These are phyloP conservation scores for Leishmania mexicana DNA, from an alignment of 208 protist species.

Conservation along the genomic window DNA sequence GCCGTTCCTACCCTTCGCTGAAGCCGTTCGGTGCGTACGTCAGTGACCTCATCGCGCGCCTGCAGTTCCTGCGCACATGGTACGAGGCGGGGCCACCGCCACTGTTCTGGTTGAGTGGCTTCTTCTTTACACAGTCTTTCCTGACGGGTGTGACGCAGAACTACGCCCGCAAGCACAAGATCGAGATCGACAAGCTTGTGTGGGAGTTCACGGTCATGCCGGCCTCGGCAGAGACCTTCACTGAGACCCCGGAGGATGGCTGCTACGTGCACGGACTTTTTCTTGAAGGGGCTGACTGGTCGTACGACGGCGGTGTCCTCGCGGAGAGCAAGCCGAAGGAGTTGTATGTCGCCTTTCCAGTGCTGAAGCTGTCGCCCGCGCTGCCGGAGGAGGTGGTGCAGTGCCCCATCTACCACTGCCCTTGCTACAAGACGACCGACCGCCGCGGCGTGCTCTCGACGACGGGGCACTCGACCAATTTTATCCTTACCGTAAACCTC, in stretches of 20 bases:
- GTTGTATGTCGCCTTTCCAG: constrained; percentile 88
- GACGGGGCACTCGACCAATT: constrained; percentile 98
- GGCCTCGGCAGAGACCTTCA: constrained; percentile 34
- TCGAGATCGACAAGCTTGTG: constrained; percentile 97
- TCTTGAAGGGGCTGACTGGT: constrained; percentile 90
- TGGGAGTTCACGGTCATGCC: constrained; percentile 94
- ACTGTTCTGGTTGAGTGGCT: constrained; percentile 96
- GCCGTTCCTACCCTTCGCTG: constrained; percentile 95
- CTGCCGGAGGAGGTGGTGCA: constrained; percentile 56
- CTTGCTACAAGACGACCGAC: constrained; percentile 96
- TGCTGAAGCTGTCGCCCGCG: constrained; percentile 69
- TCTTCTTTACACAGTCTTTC: constrained; percentile 98
- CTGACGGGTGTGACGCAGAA: constrained; percentile 97
- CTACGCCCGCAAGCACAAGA: constrained; percentile 95
- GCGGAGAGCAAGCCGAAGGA: constrained; percentile 92
- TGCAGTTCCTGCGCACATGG: constrained; percentile 93
- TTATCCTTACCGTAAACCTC: constrained; percentile 94
- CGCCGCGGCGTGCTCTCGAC: constrained; percentile 95
- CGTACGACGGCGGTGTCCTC: constrained; percentile 54
- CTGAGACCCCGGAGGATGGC: constrained; percentile 71
- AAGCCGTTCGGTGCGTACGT: constrained; percentile 97
- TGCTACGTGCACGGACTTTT: constrained; percentile 93
- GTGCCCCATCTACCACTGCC: constrained; percentile 86
- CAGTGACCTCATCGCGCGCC: constrained; percentile 92
- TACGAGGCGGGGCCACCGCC: constrained; percentile 82